Evolutionary conservation across 345 rosid species (phyloP).

Genomic region (Zanthoxylum bungeanum): DNA sequence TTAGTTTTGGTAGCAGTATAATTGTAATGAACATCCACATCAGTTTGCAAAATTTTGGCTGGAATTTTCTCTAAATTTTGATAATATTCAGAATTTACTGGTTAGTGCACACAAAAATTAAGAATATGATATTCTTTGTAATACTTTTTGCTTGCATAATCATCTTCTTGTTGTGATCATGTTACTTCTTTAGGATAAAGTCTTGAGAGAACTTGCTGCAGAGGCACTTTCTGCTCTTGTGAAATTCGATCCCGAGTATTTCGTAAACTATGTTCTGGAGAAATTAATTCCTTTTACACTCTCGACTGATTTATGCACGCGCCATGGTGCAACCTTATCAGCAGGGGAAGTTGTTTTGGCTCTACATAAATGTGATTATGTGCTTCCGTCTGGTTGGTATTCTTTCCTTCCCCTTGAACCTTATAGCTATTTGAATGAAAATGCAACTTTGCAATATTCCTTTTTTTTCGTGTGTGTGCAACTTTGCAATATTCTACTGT

Average conservation of each 20-base stretch:
- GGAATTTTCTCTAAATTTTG: neutral
- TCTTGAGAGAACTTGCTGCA: conserved; percentile 87
- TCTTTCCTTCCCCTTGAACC: conserved; percentile 14
- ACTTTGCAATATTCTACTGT: neutral
- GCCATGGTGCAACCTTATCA: conserved; percentile 96
- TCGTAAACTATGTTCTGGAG: conserved; percentile 59
- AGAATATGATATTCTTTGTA: neutral
- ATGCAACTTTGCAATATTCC: no score
- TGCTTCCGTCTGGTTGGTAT: conserved; percentile 64
- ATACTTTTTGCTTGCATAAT: neutral
- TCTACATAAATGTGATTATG: conserved; percentile 51
- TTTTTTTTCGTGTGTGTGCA: no score
- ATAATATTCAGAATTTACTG: neutral
- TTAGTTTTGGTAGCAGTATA: neutral
- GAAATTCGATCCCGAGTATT: conserved; percentile 69
- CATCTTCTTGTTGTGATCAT: neutral
- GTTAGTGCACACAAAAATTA: neutral
- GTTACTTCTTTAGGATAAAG: conserved; percentile 57
- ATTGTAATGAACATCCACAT: neutral
- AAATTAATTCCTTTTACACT: conserved; percentile 78
- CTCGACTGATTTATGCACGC: conserved; percentile 83
- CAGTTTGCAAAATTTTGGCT: neutral
- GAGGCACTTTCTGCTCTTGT: conserved; percentile 91
- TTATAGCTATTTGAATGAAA: conserved; percentile 10
- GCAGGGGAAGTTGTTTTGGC: conserved; percentile 80